Evolutionary conservation across 2,329 filamentous ascomycete species (phyloP).

Genomic region (Cladosporium sp.): DNA sequence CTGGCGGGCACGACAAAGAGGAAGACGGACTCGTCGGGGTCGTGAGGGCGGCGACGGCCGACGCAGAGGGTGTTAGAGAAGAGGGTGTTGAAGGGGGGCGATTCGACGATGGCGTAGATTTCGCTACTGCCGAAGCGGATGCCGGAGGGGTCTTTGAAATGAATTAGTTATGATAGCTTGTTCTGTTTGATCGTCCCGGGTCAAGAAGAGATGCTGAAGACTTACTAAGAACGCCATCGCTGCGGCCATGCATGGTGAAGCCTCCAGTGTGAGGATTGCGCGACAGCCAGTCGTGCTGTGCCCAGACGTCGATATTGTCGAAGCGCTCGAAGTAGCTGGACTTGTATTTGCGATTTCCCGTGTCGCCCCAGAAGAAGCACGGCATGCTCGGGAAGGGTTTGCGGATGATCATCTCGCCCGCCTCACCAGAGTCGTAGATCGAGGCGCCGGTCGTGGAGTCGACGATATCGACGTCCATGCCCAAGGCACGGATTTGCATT

Average conservation of each 20-base stretch:
- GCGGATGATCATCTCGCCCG: constrained; percentile 49
- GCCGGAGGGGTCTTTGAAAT: constrained; percentile 42
- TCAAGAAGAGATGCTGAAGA: not conserved
- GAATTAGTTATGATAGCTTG: constrained; percentile 1
- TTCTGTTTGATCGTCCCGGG: too few relatives aligned
- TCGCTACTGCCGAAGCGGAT: constrained; percentile 50
- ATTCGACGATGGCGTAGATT: constrained; percentile 52
- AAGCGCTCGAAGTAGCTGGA: constrained; percentile 50
- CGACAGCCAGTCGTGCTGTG: constrained; percentile 50
- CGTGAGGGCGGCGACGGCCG: constrained; percentile 38
- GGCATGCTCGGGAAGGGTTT: constrained; percentile 51
- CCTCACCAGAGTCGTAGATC: constrained; percentile 37
- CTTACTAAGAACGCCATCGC: constrained; percentile 47
- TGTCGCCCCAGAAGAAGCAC: constrained; percentile 48
- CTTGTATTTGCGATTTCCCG: constrained; percentile 43
- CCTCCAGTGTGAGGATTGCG: constrained; percentile 45
- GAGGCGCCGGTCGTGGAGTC: constrained; percentile 41
- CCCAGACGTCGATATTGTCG: constrained; percentile 42
- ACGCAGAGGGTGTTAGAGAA: constrained; percentile 44
- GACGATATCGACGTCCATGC: constrained; percentile 50
- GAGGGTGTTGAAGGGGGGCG: constrained; percentile 38
- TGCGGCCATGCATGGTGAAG: constrained; percentile 46
- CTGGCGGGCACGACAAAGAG: constrained; percentile 42
- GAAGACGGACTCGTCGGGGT: constrained; percentile 43
- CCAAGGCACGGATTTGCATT: constrained; percentile 48